Conservation (phyloP, 495 filamentous ascomycete genomes). For the Lophiostoma macrostomum region DNA sequence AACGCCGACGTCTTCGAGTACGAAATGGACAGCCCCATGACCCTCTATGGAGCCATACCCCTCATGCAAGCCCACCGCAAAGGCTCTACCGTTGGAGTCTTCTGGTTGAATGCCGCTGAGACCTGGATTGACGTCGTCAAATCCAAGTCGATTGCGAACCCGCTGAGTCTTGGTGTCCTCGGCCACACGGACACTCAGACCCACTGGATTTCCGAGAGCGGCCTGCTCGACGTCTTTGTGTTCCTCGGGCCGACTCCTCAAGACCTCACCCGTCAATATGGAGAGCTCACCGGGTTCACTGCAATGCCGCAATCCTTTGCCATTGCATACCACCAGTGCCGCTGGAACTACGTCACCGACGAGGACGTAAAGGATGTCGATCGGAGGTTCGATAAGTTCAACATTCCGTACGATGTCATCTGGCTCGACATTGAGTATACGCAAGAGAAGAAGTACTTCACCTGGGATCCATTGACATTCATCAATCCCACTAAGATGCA, state of each 20-base stretch:
- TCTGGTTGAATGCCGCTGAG: conserved; percentile 97
- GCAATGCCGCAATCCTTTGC: conserved; percentile 88
- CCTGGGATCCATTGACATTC: conserved; percentile 87
- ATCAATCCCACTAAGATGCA: conserved; percentile 82
- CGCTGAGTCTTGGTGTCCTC: conserved; percentile 67
- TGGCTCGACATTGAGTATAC: conserved; percentile 98
- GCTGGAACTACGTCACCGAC: conserved; percentile 97
- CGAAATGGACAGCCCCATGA: conserved; percentile 94
- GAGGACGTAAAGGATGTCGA: conserved; percentile 96
- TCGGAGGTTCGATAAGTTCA: conserved; percentile 87
- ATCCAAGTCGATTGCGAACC: conserved; percentile 68
- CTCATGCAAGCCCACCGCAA: conserved; percentile 96
- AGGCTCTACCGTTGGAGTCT: conserved; percentile 91
- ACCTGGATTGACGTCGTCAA: conserved; percentile 97
- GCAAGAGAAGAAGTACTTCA: conserved; percentile 95
- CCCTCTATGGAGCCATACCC: conserved; percentile 92
- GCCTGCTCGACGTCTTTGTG: conserved; percentile 86
- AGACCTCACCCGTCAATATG: conserved; percentile 76
- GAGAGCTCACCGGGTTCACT: conserved; percentile 90
- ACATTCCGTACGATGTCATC: conserved; percentile 96
- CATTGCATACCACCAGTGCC: conserved; percentile 92
- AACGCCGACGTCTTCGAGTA: conserved; percentile 98
- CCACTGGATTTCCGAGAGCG: conserved; percentile 94
- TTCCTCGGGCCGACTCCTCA: conserved; percentile 84
- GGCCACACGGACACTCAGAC: conserved; percentile 75